Evolutionary conservation across 2,329 filamentous ascomycete species (phyloP), one percentile per base, ranked within the genome.

Genomic region (Neophaeococcomyces aloes): DNA sequence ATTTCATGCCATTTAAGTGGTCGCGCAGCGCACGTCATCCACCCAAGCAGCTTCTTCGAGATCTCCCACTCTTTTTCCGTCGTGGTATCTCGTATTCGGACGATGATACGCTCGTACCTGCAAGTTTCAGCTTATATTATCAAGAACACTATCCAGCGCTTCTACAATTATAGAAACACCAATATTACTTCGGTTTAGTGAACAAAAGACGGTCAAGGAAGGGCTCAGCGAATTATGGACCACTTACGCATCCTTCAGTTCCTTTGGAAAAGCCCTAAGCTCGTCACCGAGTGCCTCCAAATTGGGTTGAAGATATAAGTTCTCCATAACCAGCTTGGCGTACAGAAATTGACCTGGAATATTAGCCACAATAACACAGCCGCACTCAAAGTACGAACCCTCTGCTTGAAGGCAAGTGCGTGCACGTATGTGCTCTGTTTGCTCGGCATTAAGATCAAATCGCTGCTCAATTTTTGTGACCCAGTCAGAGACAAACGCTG

Each of bases 1-100:
- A 70, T 58, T 44, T 70, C 67, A 40, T 66, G 57, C 60, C 59
- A 62, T 42, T 62, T 62, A 0, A 71, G 53, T 0, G 65, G 57
- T 0, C 67, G 57, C 36, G 60, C 63, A 1, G 65, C 61, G 40
- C 63, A 63, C 3, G 59, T 59, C 10, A 70, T 54, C 64, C 63
- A 69, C 2, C 60, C 58, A 2, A 70, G 53, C 13, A 70, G 53
- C 11, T 48, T 53, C 44, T 55, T 55, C 0, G 59, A 56, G 30
- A 53, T 42, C 0, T 45, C 23, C 56, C 57, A 61, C 13, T 55
- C 39, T n/a, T 45, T 48, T 7, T 38, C 4, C 17, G 30, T 17
- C 6, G 46, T 43, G n/a, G 47, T 39, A 6, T 41, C 38, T 30
- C 45, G 47, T 3, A 61, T 48, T 2, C 52, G 42, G 1, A 47